phyloP scores from a whole-genome alignment of 2,329 filamentous ascomycete genomes.

The Aspergillus amoenus region DNA sequence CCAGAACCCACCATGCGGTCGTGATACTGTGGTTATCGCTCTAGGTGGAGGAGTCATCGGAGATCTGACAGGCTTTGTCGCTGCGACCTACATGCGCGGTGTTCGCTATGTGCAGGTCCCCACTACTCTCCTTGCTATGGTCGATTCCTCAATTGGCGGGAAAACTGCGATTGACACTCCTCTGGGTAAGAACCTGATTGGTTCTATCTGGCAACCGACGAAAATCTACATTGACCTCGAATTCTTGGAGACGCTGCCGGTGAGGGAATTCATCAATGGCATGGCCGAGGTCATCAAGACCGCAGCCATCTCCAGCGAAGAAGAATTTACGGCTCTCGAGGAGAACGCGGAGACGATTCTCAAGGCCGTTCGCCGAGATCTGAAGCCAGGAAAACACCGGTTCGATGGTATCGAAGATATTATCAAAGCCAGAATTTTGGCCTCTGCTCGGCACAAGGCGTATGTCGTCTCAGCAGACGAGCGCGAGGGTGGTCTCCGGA shows the following conservation, averaged over 20 bases:
- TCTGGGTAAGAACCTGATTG: conserved; percentile 92
- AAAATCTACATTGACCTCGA: conserved; percentile 91
- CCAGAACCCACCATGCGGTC: conserved; percentile 77
- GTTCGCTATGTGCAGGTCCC: conserved; percentile 96
- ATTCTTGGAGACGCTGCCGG: conserved; percentile 86
- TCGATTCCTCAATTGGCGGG: conserved; percentile 96
- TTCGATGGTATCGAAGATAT: conserved; percentile 70
- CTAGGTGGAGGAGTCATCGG: conserved; percentile 96
- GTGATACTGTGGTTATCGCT: conserved; percentile 92
- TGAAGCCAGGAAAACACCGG: conserved; percentile 56
- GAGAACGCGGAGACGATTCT: conserved; percentile 76
- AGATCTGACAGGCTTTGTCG: conserved; percentile 96
- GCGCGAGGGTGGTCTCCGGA: conserved; percentile 87
- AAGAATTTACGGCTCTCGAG: conserved; percentile 81
- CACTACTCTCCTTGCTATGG: conserved; percentile 92
- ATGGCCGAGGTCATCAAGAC: conserved; percentile 99
- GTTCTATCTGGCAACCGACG: conserved; percentile 93
- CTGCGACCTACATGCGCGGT: conserved; percentile 97
- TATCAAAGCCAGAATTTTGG: conserved; percentile 77
- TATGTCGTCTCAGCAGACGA: conserved; percentile 93
- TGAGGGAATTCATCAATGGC: conserved; percentile 93
- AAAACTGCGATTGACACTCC: conserved; percentile 98
- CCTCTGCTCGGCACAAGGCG: conserved; percentile 90
- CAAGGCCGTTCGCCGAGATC: conserved; percentile 64
- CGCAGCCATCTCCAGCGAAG: conserved; percentile 90